Conservation (phyloP, 163 green algal species). For the Prototheca wickerhamii region DNA sequence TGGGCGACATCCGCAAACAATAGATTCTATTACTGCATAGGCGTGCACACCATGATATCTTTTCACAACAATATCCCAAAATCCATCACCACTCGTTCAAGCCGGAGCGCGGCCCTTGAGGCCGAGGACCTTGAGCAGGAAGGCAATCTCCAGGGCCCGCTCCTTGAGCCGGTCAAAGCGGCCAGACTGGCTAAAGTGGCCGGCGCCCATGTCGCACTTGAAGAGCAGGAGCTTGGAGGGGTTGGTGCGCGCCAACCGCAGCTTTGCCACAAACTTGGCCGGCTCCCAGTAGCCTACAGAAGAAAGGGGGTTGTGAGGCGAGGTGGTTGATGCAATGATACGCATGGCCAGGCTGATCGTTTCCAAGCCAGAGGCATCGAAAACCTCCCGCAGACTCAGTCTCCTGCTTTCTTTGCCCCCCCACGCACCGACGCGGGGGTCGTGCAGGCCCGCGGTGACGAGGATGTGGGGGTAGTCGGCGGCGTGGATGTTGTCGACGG, state of each 20-base stretch:
- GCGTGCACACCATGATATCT: too few species aligned
- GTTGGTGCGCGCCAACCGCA: slow-evolving; percentile 47
- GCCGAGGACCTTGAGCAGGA: slow-evolving; percentile 79
- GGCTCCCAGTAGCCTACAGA: slow-evolving; percentile 59
- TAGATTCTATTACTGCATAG: too few species aligned
- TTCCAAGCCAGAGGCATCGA: neutral
- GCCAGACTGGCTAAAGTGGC: slow-evolving; percentile 57
- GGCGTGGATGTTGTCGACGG: slow-evolving; percentile 67
- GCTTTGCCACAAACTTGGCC: slow-evolving; percentile 71
- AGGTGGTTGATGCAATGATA: neutral
- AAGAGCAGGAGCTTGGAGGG: slow-evolving; percentile 35
- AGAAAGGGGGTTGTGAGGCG: neutral
- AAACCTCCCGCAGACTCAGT: neutral
- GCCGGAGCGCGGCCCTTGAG: too few species aligned
- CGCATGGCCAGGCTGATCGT: neutral
- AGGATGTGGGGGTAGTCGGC: slow-evolving; percentile 83
- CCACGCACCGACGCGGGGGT: slow-evolving; percentile 67
- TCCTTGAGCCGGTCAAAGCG: slow-evolving; percentile 79
- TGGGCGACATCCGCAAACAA: too few species aligned
- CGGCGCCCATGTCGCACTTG: slow-evolving; percentile 55
- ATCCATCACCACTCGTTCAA: too few species aligned
- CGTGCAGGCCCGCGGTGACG: slow-evolving; percentile 79
- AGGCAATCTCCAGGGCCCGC: slow-evolving; percentile 63
- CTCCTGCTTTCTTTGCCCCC: neutral
- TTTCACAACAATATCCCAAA: too few species aligned